Evolutionary conservation across 2,329 filamentous ascomycete species (phyloP).

Genomic region (Trichothecium roseum): DNA sequence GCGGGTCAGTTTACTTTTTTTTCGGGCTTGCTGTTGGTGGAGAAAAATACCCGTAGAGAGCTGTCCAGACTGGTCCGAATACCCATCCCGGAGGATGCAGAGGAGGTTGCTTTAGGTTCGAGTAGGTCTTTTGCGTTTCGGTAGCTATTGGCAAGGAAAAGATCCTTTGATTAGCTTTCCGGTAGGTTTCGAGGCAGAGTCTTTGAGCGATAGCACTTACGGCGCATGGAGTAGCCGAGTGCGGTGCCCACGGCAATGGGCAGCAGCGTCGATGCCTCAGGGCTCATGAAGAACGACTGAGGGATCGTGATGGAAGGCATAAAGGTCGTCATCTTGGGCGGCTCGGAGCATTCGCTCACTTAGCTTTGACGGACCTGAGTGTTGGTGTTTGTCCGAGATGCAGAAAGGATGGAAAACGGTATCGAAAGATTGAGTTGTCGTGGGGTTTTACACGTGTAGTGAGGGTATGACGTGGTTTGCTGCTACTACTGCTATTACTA

Average conservation of each 20-base stretch:
- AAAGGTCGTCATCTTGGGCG: conserved; percentile 60
- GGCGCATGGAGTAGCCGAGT: conserved; percentile 59
- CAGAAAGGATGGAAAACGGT: neutral
- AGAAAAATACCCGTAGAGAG: conserved; percentile 45
- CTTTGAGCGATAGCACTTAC: conserved; percentile 23
- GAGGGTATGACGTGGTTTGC: neutral
- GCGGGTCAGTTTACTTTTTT: too few relatives aligned
- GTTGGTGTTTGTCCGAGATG: neutral
- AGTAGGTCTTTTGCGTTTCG: conserved; percentile 52
- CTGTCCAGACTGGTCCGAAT: conserved; percentile 57
- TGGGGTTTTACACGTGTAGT: neutral
- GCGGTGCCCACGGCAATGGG: conserved; percentile 63
- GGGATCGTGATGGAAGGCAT: conserved; percentile 72
- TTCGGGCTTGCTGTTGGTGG: too few relatives aligned
- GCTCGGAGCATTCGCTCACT: neutral
- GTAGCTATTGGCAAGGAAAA: conserved; percentile 27
- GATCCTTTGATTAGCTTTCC: neutral
- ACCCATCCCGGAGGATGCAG: conserved; percentile 48
- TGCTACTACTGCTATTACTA: neutral
- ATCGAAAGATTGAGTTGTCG: neutral
- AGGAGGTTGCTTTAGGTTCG: conserved; percentile 56
- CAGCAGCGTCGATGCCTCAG: conserved; percentile 64
- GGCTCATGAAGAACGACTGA: conserved; percentile 56
- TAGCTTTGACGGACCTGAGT: neutral
- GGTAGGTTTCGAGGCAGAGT: conserved; percentile 3